Conservation (phyloP, 2,329 filamentous ascomycete genomes). For the Aspergillus aculeatinus region DNA sequence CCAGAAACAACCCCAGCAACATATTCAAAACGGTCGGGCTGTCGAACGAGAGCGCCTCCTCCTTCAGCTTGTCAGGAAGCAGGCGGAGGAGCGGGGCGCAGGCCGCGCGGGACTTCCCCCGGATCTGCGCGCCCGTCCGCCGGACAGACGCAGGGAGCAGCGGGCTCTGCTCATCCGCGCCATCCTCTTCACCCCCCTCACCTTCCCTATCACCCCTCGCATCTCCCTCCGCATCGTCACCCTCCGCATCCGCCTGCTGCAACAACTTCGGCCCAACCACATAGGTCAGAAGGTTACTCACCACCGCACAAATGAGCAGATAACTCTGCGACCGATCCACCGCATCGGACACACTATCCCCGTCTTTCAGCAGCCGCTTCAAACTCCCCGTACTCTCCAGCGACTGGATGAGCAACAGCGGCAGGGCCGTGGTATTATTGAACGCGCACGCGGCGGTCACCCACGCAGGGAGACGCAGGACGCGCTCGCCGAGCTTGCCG, state of each 20-base stretch:
- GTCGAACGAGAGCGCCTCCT: constrained; percentile 40
- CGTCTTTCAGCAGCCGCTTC: constrained; percentile 45
- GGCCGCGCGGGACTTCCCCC: constrained; percentile 16
- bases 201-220: too few relatives aligned
- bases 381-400: constrained; percentile 59
- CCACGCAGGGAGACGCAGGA: constrained; percentile 54
- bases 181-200: too few relatives aligned
- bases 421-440: constrained; percentile 59
- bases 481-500: constrained; percentile 44
- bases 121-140: constrained; percentile 15
- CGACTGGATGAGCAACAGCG: constrained; percentile 53
- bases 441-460: constrained; percentile 55
- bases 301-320: constrained; percentile 65
- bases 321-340: constrained; percentile 63
- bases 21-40: constrained; percentile 61
- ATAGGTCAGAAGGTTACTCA: constrained; percentile 64
- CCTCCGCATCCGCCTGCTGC: constrained; percentile 38
- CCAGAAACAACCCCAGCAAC: constrained; percentile 59
- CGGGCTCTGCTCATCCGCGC: constrained; percentile 49
- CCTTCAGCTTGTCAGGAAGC: constrained; percentile 33
- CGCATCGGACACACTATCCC: constrained; percentile 47
- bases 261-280: constrained; percentile 61
- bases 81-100: constrained; percentile 26
- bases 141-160: constrained; percentile 45
- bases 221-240: constrained; percentile 25